Conservation (phyloP, 2,329 filamentous ascomycete genomes). For the Sclerotinia subarctica region DNA sequence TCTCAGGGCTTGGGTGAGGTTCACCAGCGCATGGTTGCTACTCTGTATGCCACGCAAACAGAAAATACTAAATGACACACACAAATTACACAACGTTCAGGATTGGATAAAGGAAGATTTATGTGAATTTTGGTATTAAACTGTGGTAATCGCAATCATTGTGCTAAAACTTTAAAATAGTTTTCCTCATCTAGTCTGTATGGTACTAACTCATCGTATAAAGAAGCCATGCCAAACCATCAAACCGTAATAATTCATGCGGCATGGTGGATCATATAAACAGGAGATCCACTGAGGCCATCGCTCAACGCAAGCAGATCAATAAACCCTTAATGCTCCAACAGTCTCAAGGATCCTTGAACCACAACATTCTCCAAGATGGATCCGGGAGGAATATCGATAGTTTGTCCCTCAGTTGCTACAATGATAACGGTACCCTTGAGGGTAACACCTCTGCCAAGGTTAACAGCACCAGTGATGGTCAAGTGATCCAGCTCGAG, state of each 20-base stretch:
- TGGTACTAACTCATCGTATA: constrained; percentile 14
- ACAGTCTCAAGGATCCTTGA: constrained; percentile 82
- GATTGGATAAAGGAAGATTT: not conserved
- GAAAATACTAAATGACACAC: not conserved
- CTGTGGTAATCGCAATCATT: constrained; percentile 7
- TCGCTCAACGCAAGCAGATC: constrained; percentile 13
- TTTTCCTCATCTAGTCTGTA: constrained; percentile 15
- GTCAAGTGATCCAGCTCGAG: constrained; percentile 92
- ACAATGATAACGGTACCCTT: constrained; percentile 99
- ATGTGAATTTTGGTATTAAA: constrained; percentile 9
- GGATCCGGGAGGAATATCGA: constrained; percentile 94
- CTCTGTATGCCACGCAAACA: not conserved
- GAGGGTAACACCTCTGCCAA: constrained; percentile 89
- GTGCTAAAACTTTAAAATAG: constrained; percentile 5
- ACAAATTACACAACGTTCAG: not conserved
- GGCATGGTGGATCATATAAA: constrained; percentile 10
- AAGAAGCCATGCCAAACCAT: constrained; percentile 20
- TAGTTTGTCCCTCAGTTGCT: constrained; percentile 94
- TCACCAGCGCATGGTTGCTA: constrained; percentile 10
- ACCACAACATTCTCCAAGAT: constrained; percentile 99
- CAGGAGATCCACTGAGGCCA: constrained; percentile 17
- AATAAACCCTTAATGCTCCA: constrained; percentile 55
- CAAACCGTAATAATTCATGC: not conserved
- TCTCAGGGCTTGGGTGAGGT: not conserved
- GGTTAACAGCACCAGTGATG: constrained; percentile 95